Evolutionary conservation across 352 stramenopile species (phyloP).

Genomic region (Phytophthora tentaculata): DNA sequence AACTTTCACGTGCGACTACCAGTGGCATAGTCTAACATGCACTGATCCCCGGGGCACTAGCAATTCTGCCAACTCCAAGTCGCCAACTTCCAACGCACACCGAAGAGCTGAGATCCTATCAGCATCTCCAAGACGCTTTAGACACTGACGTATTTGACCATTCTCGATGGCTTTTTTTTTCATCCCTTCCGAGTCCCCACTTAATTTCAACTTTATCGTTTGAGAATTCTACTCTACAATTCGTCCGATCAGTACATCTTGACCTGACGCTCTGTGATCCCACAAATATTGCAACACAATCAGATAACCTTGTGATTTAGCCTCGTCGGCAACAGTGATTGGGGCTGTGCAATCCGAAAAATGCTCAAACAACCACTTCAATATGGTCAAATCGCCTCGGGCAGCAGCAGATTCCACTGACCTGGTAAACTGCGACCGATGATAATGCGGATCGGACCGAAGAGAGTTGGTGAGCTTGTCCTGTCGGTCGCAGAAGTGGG

Average conservation of each 20-base stretch:
- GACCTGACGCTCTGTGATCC: background rate
- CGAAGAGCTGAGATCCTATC: background rate
- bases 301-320: background rate
- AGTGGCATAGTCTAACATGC: background rate
- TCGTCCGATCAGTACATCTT: background rate
- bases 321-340: background rate
- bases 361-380: constrained; percentile 32
- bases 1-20: background rate
- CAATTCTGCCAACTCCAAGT: background rate
- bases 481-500: background rate
- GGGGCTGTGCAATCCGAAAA: constrained; percentile 21
- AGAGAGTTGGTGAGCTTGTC: constrained; percentile 18
- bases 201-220: background rate
- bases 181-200: background rate
- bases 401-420: constrained; percentile 14
- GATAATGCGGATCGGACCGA: constrained; percentile 25
- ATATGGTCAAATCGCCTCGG: constrained; percentile 10
- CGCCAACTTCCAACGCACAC: background rate
- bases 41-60: background rate
- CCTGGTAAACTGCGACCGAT: constrained; percentile 18
- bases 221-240: background rate
- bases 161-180: background rate
- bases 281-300: background rate
- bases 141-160: background rate
- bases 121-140: background rate